Percentiles rank a stretch among this genome's conserved stretches.
These are phyloP conservation scores for Rosa persica DNA, from an alignment of 306 rosid genomes.

Conservation along the genomic window DNA sequence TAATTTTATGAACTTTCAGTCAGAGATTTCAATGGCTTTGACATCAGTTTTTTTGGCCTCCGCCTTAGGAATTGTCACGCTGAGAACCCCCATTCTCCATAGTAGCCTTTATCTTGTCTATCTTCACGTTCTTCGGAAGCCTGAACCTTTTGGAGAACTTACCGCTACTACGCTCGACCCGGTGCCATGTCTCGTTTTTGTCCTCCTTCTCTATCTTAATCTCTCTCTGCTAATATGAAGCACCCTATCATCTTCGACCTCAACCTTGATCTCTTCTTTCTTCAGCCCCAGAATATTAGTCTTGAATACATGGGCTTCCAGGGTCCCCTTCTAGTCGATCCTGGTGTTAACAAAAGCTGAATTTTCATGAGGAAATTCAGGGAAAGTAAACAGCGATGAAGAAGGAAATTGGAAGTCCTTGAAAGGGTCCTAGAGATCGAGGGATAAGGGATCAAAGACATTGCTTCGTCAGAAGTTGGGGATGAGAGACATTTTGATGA, in stretches of 20 bases:
- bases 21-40: slow-evolving; percentile 33
- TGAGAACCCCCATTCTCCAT: slow-evolving; percentile 43
- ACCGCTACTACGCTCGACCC: slow-evolving; percentile 37
- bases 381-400: not conserved
- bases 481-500: slow-evolving; percentile 29
- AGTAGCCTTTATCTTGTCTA: slow-evolving; percentile 24
- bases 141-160: slow-evolving; percentile 34
- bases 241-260: slow-evolving; percentile 33
- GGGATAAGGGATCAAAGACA: not conserved
- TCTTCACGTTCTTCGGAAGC: slow-evolving; percentile 34
- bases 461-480: slow-evolving; percentile 28
- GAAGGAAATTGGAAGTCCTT: slow-evolving; percentile 12
- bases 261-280: slow-evolving; percentile 38
- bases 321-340: slow-evolving; percentile 17
- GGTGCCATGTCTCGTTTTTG: slow-evolving; percentile 41
- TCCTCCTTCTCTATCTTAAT: slow-evolving; percentile 36
- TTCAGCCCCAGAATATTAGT: slow-evolving; percentile 29
- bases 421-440: slow-evolving; percentile 28
- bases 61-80: slow-evolving; percentile 29
- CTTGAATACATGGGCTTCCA: slow-evolving; percentile 37
- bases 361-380: not conserved
- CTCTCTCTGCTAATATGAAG: slow-evolving; percentile 40
- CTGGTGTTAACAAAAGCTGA: not conserved
- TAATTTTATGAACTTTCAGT: not conserved
- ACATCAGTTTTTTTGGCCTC: slow-evolving; percentile 28